phyloP scores from a whole-genome alignment of 2,329 filamentous ascomycete species.

The Neofusicoccum sp. region DNA sequence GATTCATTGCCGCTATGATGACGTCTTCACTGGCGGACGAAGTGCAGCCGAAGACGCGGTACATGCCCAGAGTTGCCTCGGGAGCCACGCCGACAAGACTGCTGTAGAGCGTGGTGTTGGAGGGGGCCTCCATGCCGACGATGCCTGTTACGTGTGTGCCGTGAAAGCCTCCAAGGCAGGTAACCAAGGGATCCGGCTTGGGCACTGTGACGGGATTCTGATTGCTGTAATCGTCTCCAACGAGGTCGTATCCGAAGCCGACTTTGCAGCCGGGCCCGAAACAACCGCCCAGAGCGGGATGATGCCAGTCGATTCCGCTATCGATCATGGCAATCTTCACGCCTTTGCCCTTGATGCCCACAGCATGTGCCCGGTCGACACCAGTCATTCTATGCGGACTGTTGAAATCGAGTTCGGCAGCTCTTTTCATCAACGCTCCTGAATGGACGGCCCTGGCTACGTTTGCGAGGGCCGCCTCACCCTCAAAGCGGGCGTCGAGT shows the following conservation, averaged over 20 bases:
- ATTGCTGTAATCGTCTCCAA: constrained; percentile 53
- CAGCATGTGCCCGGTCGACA: constrained; percentile 41
- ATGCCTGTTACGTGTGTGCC: constrained; percentile 37
- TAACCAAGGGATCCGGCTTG: constrained; percentile 55
- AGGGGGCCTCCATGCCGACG: not conserved
- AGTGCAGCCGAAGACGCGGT: constrained; percentile 61
- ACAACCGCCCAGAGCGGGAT: constrained; percentile 66
- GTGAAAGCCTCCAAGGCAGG: constrained; percentile 53
- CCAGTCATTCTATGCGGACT: constrained; percentile 37
- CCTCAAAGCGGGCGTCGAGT: not conserved
- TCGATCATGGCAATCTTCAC: constrained; percentile 49
- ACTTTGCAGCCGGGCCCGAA: constrained; percentile 65
- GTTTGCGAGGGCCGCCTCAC: not conserved
- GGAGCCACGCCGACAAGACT: constrained; percentile 32
- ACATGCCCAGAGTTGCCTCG: constrained; percentile 59
- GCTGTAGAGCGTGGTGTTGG: not conserved
- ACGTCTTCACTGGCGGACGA: constrained; percentile 56
- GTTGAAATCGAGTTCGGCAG: not conserved
- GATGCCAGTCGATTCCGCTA: constrained; percentile 60
- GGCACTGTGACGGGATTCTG: constrained; percentile 43
- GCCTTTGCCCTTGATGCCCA: constrained; percentile 50
- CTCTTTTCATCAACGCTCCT: not conserved
- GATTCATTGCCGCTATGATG: constrained; percentile 62
- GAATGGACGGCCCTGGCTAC: not conserved
- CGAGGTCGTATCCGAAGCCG: constrained; percentile 60